Evolutionary conservation across 2,329 filamentous ascomycete genomes (phyloP), one percentile per base, ranked within the genome.

Genomic region (Teratosphaeria epicoccoides): DNA sequence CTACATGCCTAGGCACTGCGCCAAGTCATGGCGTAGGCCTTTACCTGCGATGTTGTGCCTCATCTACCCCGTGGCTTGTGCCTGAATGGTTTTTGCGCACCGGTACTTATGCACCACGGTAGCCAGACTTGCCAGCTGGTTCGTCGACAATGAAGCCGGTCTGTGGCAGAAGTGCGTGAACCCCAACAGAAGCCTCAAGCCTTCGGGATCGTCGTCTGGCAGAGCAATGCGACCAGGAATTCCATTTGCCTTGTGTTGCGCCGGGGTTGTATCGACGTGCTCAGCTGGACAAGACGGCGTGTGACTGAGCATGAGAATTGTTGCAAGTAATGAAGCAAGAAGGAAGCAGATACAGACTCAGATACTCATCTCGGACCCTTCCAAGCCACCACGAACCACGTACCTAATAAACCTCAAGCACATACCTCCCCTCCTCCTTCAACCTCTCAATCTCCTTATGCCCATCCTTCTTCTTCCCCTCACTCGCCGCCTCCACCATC

Each of bases 391-490:
- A 2, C 33, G n/a, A 1, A 20, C 17, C 33, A 4, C 44, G 11
- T 33, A 43, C 49, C 55, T 63, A 97, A 72, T 97, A 97, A 51
- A 97, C 93, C 75, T 98, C 93, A 51, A 98, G 78, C 49, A 98
- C 91, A 73, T 97, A 98, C 67, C 93, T 80, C 56, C 86, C 81
- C 63, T 88, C 85, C 70, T 98, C 93, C 85, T 98, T 98, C 63
- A 98, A 75, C 73, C 85, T 85, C 77, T 98, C 94, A 75, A 98
- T 97, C 78, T 94, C 89, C 78, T 90, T 90, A 62, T 78, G 77
- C 2, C 85, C 75, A 66, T 95, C 89, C 54, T 55, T 58, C 59
- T 60, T 62, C 58, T 60, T 62, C 23, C 59, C 60, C 51, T 51
- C 52, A 51, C 82, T 81, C 56, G 70, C 75, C 47, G 70, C 71